A percentile compares a stretch with the other conserved stretches of the same genome.
phyloP scores from a whole-genome alignment of 73 alveolate species.

The Paramecium pentaurelia region DNA sequence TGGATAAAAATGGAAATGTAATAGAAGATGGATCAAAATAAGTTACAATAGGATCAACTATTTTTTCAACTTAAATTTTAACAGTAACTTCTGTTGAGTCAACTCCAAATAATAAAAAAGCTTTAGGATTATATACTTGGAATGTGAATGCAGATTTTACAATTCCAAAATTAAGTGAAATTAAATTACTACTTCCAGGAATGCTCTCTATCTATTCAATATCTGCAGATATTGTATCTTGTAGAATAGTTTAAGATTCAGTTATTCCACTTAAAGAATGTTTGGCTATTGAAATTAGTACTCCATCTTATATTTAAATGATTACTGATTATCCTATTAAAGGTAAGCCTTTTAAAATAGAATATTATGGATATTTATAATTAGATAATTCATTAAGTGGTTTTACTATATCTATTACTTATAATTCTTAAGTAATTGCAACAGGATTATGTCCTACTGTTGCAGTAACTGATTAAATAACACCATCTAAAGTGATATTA shows the following conservation, averaged over 20 bases:
- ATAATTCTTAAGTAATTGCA: conserved; percentile 28
- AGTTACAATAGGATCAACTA: neutral
- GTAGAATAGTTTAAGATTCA: neutral
- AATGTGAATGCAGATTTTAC: neutral
- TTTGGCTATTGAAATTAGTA: neutral
- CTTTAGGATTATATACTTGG: neutral
- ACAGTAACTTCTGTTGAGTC: neutral
- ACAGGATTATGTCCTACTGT: conserved; percentile 18
- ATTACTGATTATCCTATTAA: neutral
- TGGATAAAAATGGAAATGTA: neutral
- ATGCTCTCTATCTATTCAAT: neutral
- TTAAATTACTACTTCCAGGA: neutral
- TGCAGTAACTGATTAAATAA: neutral
- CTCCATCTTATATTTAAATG: neutral
- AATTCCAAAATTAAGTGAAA: conserved; percentile 18
- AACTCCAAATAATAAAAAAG: conserved; percentile 1
- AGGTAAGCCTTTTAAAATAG: neutral
- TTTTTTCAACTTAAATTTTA: neutral
- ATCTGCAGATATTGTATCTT: neutral
- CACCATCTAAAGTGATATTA: neutral
- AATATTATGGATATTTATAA: conserved; percentile 41
- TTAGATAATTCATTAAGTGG: neutral
- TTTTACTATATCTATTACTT: neutral
- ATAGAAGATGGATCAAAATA: conserved; percentile 10
- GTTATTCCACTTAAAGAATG: neutral